A percentile compares a stretch with the other conserved stretches of the same genome.
phyloP scores from a whole-genome alignment of 176 grass and related monocot genomes.

The Oryza rufipogon region DNA sequence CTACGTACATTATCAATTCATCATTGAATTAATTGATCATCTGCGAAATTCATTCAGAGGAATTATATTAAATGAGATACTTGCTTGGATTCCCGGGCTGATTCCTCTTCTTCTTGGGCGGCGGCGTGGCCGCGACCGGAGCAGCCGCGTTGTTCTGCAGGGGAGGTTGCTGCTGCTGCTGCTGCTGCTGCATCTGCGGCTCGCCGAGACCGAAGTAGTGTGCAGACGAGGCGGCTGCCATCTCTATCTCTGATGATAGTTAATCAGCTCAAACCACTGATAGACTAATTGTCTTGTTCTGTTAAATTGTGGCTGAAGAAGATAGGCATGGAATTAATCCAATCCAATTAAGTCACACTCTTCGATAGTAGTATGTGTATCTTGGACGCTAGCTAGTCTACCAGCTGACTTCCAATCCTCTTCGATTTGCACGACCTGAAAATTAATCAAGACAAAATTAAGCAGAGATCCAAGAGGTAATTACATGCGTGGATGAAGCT shows the following conservation, averaged over 20 bases:
- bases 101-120: constrained; percentile 53
- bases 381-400: neutral
- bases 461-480: neutral
- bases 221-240: constrained; percentile 45
- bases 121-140: neutral
- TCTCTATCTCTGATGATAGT: neutral
- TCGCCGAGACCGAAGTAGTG: constrained; percentile 44
- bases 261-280: neutral
- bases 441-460: neutral
- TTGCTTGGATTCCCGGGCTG: constrained; percentile 55
- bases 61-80: neutral
- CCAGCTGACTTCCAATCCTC: neutral
- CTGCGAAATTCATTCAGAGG: too few relatives aligned
- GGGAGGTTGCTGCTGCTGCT: neutral
- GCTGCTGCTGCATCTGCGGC: constrained; percentile 15
- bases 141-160: neutral
- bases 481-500: neutral
- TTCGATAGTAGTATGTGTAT: neutral
- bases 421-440: neutral
- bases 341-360: neutral
- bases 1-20: neutral
- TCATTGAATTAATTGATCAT: too few relatives aligned
- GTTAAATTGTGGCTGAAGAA: neutral
- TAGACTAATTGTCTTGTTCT: neutral
- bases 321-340: neutral